Base-by-base conservation (phyloP, 2,329 filamentous ascomycete species). In the Amesomyces nigricolor region DNA sequence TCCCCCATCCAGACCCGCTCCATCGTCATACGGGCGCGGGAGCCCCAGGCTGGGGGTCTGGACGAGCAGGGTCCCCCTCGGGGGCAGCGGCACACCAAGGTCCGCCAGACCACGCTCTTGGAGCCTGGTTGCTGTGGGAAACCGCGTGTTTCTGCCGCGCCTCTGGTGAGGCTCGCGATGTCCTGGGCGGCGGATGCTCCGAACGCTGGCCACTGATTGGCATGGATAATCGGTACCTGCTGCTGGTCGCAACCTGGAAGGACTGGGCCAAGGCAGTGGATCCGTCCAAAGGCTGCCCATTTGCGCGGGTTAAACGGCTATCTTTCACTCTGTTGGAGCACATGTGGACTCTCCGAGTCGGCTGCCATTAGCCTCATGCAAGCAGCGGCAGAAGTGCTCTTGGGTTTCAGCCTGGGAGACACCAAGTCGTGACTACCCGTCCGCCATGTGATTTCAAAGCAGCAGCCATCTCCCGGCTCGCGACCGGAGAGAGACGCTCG, bases 271-370 rank as follows among this genome's bases (percentile, higher is more conserved):
- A 57, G 60, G 51, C 47, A 42, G 60, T 62, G 63, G 61, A 54
- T 30, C 57, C 51, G 26, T 19, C 52, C 50, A 51, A 47, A 42
- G 45, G 46, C 32, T 37, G 49, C 56, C 57, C 60, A 63, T 62
- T 62, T 62, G 62, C 53, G 61, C 63, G 62, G 63, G 53, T 63
- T 56, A 58, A 64, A 62, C 53, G 57, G 59, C 40, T 51, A 54
- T 56, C 56, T 49, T 47, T 48, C 32, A 40, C 35, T 39, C 19
- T 54, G 50, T 52, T 59, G 54, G 58, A 61, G 56, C 55, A 61
- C 38, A 43, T 54, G 62, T 61, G 59, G 62, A 56, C 50, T 63
- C 54, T 45, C 45, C 42, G 51, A 58, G 38, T 52, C 47, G 54
- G 47, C 43, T 45, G 46, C 44, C 48, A 51, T 51, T 53, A 46